These are phyloP conservation scores for Arctium lappa DNA, from an alignment of 129 eudicot genomes.

Conservation along the genomic window DNA sequence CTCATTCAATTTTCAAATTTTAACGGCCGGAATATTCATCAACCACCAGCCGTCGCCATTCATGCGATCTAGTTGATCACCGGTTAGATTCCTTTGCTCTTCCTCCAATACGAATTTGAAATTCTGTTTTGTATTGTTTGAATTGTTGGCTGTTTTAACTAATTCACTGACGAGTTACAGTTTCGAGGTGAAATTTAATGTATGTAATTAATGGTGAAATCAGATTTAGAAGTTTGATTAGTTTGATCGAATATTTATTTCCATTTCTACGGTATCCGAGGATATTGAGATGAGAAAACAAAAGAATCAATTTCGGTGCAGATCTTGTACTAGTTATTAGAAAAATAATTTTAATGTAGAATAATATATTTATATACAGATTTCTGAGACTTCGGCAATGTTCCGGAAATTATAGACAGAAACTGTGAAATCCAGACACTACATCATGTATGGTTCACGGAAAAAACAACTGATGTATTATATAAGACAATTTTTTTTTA, in stretches of 20 bases:
- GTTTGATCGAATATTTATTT: conserved; percentile 10
- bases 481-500: not conserved
- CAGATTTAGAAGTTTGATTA: not conserved
- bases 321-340: conserved; percentile 13
- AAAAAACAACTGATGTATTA: not conserved
- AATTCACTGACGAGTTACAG: conserved; percentile 11
- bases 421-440: conserved; percentile 25
- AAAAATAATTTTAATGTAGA: conserved; percentile 1
- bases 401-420: conserved; percentile 23
- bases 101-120: not conserved
- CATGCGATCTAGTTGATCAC: not conserved
- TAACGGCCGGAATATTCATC: conserved; percentile 15
- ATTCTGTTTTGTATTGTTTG: conserved; percentile 10
- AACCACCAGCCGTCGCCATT: not conserved
- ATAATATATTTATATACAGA: not conserved
- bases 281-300: conserved; percentile 15
- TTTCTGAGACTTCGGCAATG: conserved; percentile 14
- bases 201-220: conserved; percentile 31
- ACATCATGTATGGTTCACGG: conserved; percentile 25
- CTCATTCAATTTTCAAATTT: conserved; percentile 16
- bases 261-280: conserved; percentile 17
- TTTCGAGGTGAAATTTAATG: conserved; percentile 29
- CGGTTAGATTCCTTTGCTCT: conserved; percentile 7
- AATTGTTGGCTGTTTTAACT: not conserved
- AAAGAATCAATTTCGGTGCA: conserved; percentile 25